These are phyloP conservation scores for Calocybe cyanea DNA, from an alignment of 768 basidiomycete genomes.

Conservation along the genomic window DNA sequence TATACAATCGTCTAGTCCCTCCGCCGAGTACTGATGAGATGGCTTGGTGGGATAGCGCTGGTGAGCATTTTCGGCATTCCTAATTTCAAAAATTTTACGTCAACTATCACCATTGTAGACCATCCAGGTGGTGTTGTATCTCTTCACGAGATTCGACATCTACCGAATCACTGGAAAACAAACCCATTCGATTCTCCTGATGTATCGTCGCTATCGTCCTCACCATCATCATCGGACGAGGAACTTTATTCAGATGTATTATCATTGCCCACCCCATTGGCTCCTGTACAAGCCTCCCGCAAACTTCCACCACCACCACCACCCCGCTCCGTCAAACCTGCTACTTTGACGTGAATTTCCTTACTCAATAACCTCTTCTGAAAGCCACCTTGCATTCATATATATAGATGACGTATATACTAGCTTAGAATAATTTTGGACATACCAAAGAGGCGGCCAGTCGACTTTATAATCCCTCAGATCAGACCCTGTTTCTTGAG, in stretches of 20 bases:
- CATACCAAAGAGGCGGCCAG: no score
- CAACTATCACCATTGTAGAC: constrained; percentile 30
- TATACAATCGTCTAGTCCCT: constrained; percentile 52
- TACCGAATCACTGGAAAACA: constrained; percentile 27
- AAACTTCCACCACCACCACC: constrained; percentile 46
- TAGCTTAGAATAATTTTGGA: no score
- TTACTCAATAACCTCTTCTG: not conserved
- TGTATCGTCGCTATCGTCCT: constrained; percentile 66
- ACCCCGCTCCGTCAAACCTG: constrained; percentile 30
- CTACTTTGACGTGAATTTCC: constrained; percentile 1
- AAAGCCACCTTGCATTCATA: not conserved
- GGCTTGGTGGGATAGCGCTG: constrained; percentile 77
- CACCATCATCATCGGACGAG: constrained; percentile 82
- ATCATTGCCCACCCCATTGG: constrained; percentile 65
- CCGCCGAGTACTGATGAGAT: constrained; percentile 75
- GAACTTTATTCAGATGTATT: constrained; percentile 76
- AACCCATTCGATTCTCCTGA: constrained; percentile 77
- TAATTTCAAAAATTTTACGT: not conserved
- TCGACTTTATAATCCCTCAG: constrained; percentile 24
- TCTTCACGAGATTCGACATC: constrained; percentile 33
- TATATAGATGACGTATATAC: constrained; percentile 2
- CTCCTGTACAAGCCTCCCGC: constrained; percentile 47
- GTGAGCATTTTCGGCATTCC: constrained; percentile 29
- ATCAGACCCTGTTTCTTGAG: constrained; percentile 94
- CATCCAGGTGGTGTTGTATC: constrained; percentile 55